Conservation (phyloP, 768 basidiomycete genomes). For the Trametes cingulata region DNA sequence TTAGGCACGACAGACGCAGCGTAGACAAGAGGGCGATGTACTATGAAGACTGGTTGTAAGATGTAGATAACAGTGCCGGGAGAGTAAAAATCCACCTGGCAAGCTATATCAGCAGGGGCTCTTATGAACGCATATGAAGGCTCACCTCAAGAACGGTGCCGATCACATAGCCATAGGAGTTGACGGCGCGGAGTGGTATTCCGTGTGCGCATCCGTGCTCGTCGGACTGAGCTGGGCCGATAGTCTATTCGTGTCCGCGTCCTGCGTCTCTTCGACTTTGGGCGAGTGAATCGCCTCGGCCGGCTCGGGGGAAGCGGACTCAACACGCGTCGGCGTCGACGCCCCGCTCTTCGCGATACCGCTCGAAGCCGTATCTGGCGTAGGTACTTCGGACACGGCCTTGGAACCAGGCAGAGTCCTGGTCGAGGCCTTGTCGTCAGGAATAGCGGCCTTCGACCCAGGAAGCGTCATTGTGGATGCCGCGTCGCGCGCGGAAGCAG, state of each 20-base stretch:
- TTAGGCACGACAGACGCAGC: neutral
- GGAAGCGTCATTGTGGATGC: conserved; percentile 2
- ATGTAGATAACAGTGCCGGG: too few species aligned
- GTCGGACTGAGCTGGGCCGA: conserved; percentile 14
- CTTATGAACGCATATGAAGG: neutral
- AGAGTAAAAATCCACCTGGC: too few species aligned
- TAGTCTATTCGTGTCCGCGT: neutral
- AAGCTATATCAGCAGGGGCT: too few species aligned
- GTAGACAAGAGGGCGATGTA: too few species aligned
- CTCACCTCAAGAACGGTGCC: neutral
- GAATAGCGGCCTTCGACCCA: neutral
- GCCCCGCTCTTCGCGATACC: neutral
- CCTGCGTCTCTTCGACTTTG: neutral
- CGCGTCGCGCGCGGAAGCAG: neutral
- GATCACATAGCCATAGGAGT: conserved; percentile 5
- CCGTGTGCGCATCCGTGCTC: conserved; percentile 7
- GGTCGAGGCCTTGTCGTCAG: conserved; percentile 5
- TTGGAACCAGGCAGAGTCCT: conserved; percentile 10
- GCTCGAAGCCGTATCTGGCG: neutral
- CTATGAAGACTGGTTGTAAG: too few species aligned
- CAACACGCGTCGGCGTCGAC: conserved; percentile 12
- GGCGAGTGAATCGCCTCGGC: neutral
- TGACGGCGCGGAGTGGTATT: conserved; percentile 13
- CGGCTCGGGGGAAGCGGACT: neutral
- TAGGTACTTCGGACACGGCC: conserved; percentile 4